A percentile compares a stretch with the other conserved stretches of the same genome.
These are phyloP conservation scores for Actinomortierella wolfii DNA, from an alignment of 371 early-diverging fungal genomes.

Conservation along the genomic window DNA sequence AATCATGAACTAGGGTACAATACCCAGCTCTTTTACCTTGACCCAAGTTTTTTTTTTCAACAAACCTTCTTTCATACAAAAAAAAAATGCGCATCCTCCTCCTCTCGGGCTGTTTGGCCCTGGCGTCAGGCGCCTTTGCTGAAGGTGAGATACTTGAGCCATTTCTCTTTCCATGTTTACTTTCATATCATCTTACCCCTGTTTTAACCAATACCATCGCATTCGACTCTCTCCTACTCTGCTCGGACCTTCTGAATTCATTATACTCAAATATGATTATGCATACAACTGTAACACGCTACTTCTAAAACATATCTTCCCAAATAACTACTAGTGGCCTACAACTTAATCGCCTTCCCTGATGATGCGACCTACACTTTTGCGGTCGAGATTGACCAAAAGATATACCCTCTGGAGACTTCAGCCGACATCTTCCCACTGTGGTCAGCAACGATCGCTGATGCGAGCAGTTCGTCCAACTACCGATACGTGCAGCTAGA, in stretches of 20 bases:
- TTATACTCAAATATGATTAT: no score
- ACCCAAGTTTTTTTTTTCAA: no score
- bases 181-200: no score
- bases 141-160: constrained; percentile 11
- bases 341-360: constrained; percentile 28
- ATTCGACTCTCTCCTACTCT: no score
- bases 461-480: constrained; percentile 7
- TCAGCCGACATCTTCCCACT: constrained; percentile 12
- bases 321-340: constrained; percentile 16
- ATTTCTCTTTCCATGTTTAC: no score
- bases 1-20: no score
- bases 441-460: constrained; percentile 19
- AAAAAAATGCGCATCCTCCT: constrained; percentile 9
- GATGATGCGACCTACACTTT: constrained; percentile 11
- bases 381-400: constrained; percentile 20
- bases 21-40: no score
- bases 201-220: no score
- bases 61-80: no score
- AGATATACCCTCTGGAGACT: constrained; percentile 16
- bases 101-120: constrained; percentile 9
- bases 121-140: constrained; percentile 16
- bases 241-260: no score
- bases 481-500: constrained; percentile 21
- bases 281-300: no score
- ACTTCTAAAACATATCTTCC: constrained; percentile 1